phyloP scores from a whole-genome alignment of 2,329 filamentous ascomycete genomes.

The Penicillium sp. region DNA sequence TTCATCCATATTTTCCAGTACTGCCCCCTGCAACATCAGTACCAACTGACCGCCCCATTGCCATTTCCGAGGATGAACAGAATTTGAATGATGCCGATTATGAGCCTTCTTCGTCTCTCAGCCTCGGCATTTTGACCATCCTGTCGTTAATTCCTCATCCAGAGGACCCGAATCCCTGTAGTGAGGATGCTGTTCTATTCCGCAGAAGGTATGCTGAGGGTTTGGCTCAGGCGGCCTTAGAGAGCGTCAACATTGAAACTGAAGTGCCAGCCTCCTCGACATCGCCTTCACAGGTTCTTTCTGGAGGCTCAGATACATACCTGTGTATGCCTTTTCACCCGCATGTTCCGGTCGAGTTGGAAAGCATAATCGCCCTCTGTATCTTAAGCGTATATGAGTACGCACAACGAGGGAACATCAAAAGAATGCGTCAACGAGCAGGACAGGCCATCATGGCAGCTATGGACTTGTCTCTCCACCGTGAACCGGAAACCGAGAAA shows the following conservation, averaged over 20 bases:
- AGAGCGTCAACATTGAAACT: no score
- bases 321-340: background rate
- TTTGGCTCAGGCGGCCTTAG: no score
- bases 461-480: slow-evolving; percentile 2
- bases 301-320: no score
- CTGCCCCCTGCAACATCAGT: background rate
- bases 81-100: no score
- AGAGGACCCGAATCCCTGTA: no score
- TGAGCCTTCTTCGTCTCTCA: no score
- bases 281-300: no score
- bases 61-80: background rate
- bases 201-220: no score
- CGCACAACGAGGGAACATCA: background rate
- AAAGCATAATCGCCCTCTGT: background rate
- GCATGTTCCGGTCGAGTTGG: background rate
- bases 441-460: background rate
- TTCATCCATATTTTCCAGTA: background rate
- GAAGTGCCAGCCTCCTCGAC: no score
- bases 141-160: no score
- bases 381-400: slow-evolving; percentile 4
- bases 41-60: background rate
- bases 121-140: no score
- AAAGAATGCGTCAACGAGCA: slow-evolving; percentile 1
- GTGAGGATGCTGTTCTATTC: no score
- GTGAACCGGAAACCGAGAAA: background rate